These are phyloP conservation scores for Artemisia argyi DNA, from an alignment of 129 eudicot species.

Conservation along the genomic window DNA sequence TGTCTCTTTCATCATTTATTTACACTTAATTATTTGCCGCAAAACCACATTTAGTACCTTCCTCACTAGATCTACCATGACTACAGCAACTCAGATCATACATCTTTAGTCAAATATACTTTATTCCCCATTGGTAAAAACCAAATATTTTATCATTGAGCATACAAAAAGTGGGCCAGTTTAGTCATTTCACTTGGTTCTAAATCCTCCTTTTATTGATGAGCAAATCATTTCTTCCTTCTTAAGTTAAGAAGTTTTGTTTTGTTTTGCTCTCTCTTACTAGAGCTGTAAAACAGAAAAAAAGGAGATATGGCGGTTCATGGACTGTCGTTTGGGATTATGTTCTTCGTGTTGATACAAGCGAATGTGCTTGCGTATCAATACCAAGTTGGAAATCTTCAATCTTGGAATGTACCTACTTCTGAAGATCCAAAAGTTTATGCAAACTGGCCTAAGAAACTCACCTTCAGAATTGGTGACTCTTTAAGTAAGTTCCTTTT, in stretches of 20 bases:
- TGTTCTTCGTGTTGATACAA: constrained; percentile 47
- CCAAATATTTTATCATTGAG: neutral
- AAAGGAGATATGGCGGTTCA: constrained; percentile 44
- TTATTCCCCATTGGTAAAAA: constrained; percentile 21
- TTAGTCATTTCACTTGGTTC: constrained; percentile 21
- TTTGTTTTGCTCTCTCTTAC: constrained; percentile 6
- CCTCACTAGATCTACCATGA: constrained; percentile 36
- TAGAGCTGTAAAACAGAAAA: constrained; percentile 22
- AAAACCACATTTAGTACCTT: constrained; percentile 21
- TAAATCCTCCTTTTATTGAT: constrained; percentile 19
- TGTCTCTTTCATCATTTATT: constrained; percentile 33
- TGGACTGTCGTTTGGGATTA: constrained; percentile 26
- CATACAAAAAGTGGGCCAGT: neutral
- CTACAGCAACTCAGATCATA: constrained; percentile 9
- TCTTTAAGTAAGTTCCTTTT: constrained; percentile 64
- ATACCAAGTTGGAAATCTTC: constrained; percentile 83
- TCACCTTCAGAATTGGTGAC: constrained; percentile 65
- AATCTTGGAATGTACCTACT: constrained; percentile 73
- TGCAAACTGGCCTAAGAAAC: constrained; percentile 67
- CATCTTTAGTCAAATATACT: constrained; percentile 19
- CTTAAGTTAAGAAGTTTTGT: neutral
- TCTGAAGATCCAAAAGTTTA: constrained; percentile 55
- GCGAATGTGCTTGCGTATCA: constrained; percentile 45
- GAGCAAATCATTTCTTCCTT: constrained; percentile 2
- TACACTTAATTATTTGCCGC: constrained; percentile 19